phyloP scores from a whole-genome alignment of 2,329 filamentous ascomycete genomes.

The Apiospora pterosperma region DNA sequence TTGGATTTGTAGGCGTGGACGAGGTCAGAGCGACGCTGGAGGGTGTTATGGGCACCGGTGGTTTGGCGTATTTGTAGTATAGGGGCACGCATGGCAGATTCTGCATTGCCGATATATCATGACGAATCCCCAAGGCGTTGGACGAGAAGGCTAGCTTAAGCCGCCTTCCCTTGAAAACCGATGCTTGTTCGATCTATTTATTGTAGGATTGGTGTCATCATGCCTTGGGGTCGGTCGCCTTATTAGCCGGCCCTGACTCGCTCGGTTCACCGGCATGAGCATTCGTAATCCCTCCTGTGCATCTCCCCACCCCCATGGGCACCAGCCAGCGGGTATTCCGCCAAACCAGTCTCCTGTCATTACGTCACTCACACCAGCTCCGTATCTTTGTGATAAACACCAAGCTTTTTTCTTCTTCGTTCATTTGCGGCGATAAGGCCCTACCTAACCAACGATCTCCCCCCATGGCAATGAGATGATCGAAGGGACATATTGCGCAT shows the following conservation, averaged over 20 bases:
- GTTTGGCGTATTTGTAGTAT: constrained; percentile 44
- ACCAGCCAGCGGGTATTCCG: background rate
- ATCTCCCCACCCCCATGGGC: background rate
- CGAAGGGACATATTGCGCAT: background rate
- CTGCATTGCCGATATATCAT: background rate
- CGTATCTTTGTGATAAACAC: background rate
- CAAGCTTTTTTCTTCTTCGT: background rate
- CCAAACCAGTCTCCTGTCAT: background rate
- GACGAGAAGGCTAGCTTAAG: background rate
- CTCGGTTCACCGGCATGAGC: background rate
- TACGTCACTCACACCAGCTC: background rate
- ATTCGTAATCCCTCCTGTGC: background rate
- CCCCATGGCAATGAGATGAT: background rate
- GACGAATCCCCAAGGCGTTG: background rate
- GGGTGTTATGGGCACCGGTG: constrained; percentile 48
- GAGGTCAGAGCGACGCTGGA: constrained; percentile 62
- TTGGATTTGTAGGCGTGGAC: constrained; percentile 62
- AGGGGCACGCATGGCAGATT: background rate
- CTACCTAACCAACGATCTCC: background rate
- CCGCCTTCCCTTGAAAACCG: background rate
- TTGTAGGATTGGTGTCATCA: background rate
- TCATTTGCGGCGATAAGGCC: background rate
- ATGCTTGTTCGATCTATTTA: background rate
- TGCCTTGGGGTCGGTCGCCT: no score
- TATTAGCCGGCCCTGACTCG: background rate